A percentile compares a stretch with the other conserved stretches of the same genome.
These are phyloP conservation scores for Xylaria grammica DNA, from an alignment of 495 filamentous ascomycete species.

Conservation along the genomic window DNA sequence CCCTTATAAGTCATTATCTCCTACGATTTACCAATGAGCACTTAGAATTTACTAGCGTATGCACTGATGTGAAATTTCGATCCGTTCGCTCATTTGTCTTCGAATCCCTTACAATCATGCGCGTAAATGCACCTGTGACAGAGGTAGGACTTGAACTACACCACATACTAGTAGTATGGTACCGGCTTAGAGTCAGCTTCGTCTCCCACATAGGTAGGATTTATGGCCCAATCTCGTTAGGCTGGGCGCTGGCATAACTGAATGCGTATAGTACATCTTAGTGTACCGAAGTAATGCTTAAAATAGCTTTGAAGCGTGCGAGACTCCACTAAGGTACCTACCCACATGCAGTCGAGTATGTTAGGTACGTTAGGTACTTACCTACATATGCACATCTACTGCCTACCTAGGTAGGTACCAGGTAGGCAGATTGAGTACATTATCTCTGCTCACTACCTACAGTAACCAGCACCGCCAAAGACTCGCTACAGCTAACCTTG, in stretches of 20 bases:
- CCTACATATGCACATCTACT: not conserved
- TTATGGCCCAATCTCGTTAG: conserved; percentile 19
- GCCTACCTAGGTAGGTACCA: conserved; percentile 1
- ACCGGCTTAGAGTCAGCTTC: conserved; percentile 9
- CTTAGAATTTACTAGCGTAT: not conserved
- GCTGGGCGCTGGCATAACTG: not conserved
- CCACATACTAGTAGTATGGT: not conserved
- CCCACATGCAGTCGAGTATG: not conserved
- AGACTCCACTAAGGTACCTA: conserved; percentile 1
- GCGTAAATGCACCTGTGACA: not conserved
- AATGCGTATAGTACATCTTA: not conserved
- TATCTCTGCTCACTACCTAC: conserved; percentile 2
- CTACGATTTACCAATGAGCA: conserved; percentile 2
- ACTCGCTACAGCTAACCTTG: too few relatives aligned
- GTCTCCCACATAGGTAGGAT: conserved; percentile 6
- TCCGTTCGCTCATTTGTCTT: not conserved
- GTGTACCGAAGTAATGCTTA: conserved; percentile 7
- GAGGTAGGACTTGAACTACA: not conserved
- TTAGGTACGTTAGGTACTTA: not conserved
- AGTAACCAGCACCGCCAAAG: too few relatives aligned
- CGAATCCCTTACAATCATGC: not conserved
- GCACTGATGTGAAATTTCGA: not conserved
- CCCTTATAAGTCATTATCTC: too few relatives aligned
- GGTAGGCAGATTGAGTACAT: too few relatives aligned
- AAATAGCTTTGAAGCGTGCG: conserved; percentile 7